Percentiles rank a stretch among this genome's conserved stretches.
These are phyloP conservation scores for Suhomyces maxii DNA, from an alignment of 1,139 yeast species.

Conservation along the genomic window DNA sequence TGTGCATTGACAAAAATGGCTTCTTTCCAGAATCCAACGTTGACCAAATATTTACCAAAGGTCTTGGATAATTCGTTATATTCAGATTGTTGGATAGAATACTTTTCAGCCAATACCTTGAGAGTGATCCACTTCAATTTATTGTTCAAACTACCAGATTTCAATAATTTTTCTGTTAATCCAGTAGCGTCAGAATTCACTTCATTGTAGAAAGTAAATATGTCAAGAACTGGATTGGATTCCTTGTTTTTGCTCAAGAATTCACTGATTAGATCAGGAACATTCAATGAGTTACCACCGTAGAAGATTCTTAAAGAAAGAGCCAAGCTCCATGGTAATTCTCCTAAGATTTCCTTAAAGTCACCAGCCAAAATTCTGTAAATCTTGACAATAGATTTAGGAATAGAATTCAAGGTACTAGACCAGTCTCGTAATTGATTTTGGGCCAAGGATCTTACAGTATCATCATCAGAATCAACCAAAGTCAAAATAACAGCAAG, in stretches of 20 bases:
- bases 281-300: constrained; percentile 48
- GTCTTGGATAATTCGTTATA: constrained; percentile 45
- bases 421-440: constrained; percentile 71
- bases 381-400: constrained; percentile 53
- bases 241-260: constrained; percentile 9
- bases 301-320: constrained; percentile 63
- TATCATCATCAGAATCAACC: constrained; percentile 65
- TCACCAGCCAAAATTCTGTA: constrained; percentile 69
- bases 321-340: constrained; percentile 66
- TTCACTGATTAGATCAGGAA: constrained; percentile 40
- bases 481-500: constrained; percentile 69
- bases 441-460: constrained; percentile 54
- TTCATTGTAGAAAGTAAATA: constrained; percentile 24
- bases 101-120: constrained; percentile 34
- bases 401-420: constrained; percentile 45
- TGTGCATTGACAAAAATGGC: constrained; percentile 63
- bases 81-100: background rate
- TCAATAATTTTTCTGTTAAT: constrained; percentile 8
- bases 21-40: constrained; percentile 54
- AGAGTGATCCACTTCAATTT: constrained; percentile 58
- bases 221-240: constrained; percentile 18
- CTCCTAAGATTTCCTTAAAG: constrained; percentile 37
- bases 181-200: constrained; percentile 1
- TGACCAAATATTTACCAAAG: constrained; percentile 56
- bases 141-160: constrained; percentile 20